Evolutionary conservation across 495 filamentous ascomycete genomes (phyloP).

Genomic region (Lasiosphaeria hispida): DNA sequence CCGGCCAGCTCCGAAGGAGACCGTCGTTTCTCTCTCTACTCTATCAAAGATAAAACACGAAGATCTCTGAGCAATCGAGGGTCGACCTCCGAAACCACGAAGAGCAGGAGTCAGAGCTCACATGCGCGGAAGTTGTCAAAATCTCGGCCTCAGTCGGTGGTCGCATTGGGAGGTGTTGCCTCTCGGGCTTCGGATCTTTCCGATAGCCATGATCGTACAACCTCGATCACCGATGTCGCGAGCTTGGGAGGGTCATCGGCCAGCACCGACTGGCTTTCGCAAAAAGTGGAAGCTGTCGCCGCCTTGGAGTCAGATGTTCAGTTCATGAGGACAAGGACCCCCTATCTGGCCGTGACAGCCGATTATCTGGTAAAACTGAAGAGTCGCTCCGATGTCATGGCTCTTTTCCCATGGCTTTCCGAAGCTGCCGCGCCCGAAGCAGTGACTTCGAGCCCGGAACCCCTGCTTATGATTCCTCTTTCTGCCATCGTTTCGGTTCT

Average conservation of each 20-base stretch:
- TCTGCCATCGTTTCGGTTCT: conserved; percentile 75
- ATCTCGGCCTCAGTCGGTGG: conserved; percentile 21
- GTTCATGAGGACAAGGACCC: conserved; percentile 80
- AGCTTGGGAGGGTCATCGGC: conserved; percentile 18
- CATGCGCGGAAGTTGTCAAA: conserved; percentile 28
- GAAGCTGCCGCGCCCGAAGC: conserved; percentile 3
- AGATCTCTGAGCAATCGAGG: conserved; percentile 25
- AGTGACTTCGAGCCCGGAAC: conserved; percentile 22
- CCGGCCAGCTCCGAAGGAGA: conserved; percentile 26
- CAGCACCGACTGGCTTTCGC: conserved; percentile 33
- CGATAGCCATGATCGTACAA: conserved; percentile 22
- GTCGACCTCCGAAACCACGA: conserved; percentile 6
- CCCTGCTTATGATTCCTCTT: conserved; percentile 54
- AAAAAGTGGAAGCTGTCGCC: conserved; percentile 54
- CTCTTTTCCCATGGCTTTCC: conserved; percentile 38
- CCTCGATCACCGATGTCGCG: conserved; percentile 25
- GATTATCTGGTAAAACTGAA: conserved; percentile 81
- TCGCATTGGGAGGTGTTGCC: conserved; percentile 17
- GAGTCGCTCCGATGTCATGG: conserved; percentile 59
- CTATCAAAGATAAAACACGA: conserved; percentile 22
- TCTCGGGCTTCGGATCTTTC: conserved; percentile 29
- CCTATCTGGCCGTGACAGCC: conserved; percentile 89
- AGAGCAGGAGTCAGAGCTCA: conserved; percentile 4
- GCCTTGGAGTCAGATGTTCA: conserved; percentile 77
- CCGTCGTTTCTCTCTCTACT: conserved; percentile 30